phyloP scores from a whole-genome alignment of 805 yeast species.

The Kluyveromyces siamensis region DNA sequence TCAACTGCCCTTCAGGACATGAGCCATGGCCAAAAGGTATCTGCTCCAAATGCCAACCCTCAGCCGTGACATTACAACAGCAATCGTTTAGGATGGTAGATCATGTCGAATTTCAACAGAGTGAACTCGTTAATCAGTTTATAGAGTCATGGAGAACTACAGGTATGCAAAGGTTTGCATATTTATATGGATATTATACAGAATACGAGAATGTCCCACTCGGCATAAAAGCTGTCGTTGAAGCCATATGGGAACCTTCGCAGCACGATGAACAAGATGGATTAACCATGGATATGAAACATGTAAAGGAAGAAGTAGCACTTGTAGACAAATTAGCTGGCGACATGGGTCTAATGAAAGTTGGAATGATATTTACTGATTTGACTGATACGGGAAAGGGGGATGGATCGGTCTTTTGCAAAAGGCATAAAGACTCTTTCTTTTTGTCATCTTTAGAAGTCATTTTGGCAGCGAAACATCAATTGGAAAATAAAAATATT shows the following conservation, averaged over 20 bases:
- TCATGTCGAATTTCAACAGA: conserved; percentile 83
- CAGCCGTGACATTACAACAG: conserved; percentile 85
- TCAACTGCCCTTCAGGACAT: conserved; percentile 70
- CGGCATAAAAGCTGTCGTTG: conserved; percentile 90
- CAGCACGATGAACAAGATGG: conserved; percentile 87
- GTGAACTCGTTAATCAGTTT: conserved; percentile 66
- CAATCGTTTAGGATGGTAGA: conserved; percentile 94
- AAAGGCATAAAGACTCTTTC: conserved; percentile 86
- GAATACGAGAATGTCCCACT: conserved; percentile 67
- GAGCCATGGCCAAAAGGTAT: conserved; percentile 92
- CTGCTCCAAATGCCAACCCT: conserved; percentile 94
- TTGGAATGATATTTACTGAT: conserved; percentile 88
- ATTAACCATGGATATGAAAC: conserved; percentile 46
- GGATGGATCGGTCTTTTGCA: conserved; percentile 84
- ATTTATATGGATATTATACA: conserved; percentile 75
- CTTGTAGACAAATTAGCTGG: conserved; percentile 46
- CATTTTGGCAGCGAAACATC: conserved; percentile 73
- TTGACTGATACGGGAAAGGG: conserved; percentile 78
- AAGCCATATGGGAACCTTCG: conserved; percentile 89
- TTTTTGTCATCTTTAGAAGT: conserved; percentile 86
- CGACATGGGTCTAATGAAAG: conserved; percentile 52
- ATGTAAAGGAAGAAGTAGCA: conserved; percentile 32
- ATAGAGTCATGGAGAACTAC: conserved; percentile 88
- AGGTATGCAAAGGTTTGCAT: conserved; percentile 81
- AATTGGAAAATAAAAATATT: conserved; percentile 50